Percentiles rank a stretch among this genome's conserved stretches.
These are phyloP conservation scores for Fraxinus xanthoxyloides DNA, from an alignment of 305 asterid species.

Conservation along the genomic window DNA sequence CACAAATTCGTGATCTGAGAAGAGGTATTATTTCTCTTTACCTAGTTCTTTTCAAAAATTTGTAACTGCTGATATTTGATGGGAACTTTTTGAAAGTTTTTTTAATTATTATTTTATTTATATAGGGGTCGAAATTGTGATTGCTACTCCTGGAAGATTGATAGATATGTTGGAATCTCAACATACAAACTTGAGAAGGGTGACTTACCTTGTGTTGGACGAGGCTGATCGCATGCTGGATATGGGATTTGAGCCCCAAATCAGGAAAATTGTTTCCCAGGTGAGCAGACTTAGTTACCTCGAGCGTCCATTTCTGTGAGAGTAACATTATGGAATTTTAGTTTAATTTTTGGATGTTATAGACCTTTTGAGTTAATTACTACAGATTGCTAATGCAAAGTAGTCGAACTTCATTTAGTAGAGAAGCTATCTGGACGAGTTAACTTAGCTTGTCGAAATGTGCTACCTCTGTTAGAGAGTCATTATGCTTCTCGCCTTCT, in stretches of 20 bases:
- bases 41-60: constrained; percentile 12
- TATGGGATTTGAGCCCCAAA: constrained; percentile 99
- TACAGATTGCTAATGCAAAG: not conserved
- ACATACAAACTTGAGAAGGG: constrained; percentile 80
- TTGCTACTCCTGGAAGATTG: constrained; percentile 93
- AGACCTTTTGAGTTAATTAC: not conserved
- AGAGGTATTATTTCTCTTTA: constrained; percentile 46
- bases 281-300: constrained; percentile 26
- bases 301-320: constrained; percentile 1
- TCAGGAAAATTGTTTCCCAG: constrained; percentile 84
- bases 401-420: not conserved
- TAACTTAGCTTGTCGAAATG: not conserved
- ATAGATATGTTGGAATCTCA: constrained; percentile 92
- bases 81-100: not conserved
- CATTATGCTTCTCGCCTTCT: not conserved
- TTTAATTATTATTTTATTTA: not conserved
- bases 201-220: constrained; percentile 85
- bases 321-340: not conserved
- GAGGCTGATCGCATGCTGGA: constrained; percentile 99
- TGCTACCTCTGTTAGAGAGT: not conserved
- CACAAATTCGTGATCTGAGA: constrained; percentile 86
- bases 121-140: constrained; percentile 84
- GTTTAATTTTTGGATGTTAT: not conserved
- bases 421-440: not conserved
- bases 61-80: constrained; percentile 8